phyloP scores from a whole-genome alignment of 1,284 basidiomycete genomes.

The Kwoniella shivajii region DNA sequence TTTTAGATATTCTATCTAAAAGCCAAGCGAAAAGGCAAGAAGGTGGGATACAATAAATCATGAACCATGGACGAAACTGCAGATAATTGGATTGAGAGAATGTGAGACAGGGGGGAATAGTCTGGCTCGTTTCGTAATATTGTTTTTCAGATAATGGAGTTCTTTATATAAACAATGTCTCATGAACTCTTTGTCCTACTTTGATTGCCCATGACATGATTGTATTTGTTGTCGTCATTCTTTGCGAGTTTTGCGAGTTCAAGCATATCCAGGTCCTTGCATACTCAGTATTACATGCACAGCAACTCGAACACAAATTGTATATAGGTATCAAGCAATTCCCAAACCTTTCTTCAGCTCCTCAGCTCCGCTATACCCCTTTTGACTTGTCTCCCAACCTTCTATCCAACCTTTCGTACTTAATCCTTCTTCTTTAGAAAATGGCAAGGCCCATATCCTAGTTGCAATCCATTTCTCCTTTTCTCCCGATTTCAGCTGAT shows the following conservation, averaged over 20 bases:
- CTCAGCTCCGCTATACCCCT: slow-evolving; percentile 6
- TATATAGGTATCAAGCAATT: neutral
- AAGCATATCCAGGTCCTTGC: too few species aligned
- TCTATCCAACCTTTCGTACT: slow-evolving; percentile 9
- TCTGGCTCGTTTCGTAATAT: neutral
- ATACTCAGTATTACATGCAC: too few species aligned
- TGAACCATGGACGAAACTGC: neutral
- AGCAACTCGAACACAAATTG: neutral
- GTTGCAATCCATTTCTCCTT: slow-evolving; percentile 19
- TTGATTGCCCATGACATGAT: too few species aligned
- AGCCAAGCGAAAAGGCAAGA: neutral
- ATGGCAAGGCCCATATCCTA: slow-evolving; percentile 13
- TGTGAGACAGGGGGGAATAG: neutral
- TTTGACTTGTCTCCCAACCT: slow-evolving; percentile 7
- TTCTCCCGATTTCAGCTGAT: slow-evolving; percentile 52
- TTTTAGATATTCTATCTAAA: slow-evolving; percentile 30
- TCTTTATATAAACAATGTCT: too few species aligned
- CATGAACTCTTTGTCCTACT: too few species aligned
- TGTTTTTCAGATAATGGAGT: neutral
- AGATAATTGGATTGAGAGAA: neutral
- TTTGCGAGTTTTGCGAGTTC: too few species aligned
- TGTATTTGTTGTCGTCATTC: too few species aligned
- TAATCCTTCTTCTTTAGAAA: neutral
- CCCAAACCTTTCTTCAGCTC: slow-evolving; percentile 11
- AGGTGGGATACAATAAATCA: neutral